Conservation (phyloP, 2,329 filamentous ascomycete genomes). For the Diaporthe citriasiana region DNA sequence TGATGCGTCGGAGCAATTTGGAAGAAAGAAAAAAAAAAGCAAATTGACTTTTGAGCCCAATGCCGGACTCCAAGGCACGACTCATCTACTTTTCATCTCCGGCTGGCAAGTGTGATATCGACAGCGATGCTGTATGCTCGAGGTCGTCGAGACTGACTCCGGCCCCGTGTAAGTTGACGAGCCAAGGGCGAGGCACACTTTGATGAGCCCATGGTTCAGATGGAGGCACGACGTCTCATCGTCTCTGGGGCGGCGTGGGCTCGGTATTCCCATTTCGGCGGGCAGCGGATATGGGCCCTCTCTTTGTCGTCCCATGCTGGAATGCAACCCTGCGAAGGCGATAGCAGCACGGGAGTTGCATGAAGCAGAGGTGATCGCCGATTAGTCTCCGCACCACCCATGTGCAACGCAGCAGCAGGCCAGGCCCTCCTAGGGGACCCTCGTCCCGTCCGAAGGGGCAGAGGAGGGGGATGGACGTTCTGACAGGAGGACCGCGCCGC, state of each 20-base stretch:
- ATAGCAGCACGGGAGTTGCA: slow-evolving; percentile 28
- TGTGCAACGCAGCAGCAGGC: not conserved
- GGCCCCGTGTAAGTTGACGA: not conserved
- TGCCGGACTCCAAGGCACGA: slow-evolving; percentile 9
- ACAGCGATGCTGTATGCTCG: not conserved
- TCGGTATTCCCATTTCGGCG: slow-evolving; percentile 31
- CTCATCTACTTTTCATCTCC: not conserved
- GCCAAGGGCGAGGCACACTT: not conserved
- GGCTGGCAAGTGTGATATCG: slow-evolving; percentile 24
- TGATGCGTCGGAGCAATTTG: not conserved
- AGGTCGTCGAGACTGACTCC: not conserved
- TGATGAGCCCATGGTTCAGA: slow-evolving; percentile 23
- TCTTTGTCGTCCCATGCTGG: slow-evolving; percentile 26
- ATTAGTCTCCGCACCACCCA: slow-evolving; percentile 33
- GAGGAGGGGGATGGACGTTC: slow-evolving; percentile 17
- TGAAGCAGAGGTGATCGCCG: slow-evolving; percentile 31
- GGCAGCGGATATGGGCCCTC: slow-evolving; percentile 18
- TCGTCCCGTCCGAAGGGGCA: slow-evolving; percentile 13
- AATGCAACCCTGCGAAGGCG: slow-evolving; percentile 32
- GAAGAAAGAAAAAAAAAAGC: slow-evolving; percentile 1
- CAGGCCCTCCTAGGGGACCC: slow-evolving; percentile 4
- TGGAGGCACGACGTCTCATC: slow-evolving; percentile 33
- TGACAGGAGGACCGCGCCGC: slow-evolving; percentile 31
- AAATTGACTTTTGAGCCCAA: slow-evolving; percentile 22
- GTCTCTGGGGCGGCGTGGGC: slow-evolving; percentile 28